Conservation (phyloP, 129 eudicot species). For the Flaveria sonorensis region DNA sequence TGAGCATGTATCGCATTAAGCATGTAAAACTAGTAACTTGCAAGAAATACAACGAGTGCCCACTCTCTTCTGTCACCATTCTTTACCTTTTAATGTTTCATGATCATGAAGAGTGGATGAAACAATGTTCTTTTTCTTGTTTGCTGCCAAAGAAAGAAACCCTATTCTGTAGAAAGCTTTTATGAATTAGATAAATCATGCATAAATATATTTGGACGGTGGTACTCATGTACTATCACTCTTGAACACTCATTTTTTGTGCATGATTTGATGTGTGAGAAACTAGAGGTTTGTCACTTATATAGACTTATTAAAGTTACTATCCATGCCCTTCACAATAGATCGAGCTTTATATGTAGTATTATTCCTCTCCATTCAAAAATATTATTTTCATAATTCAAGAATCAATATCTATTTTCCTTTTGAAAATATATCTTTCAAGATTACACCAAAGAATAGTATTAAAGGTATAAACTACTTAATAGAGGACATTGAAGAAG, state of each 20-base stretch:
- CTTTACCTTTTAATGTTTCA: not conserved
- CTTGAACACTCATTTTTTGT: slow-evolving; percentile 16
- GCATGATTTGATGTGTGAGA: slow-evolving; percentile 42
- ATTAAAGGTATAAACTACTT: not conserved
- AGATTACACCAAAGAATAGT: not conserved
- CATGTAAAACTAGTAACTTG: slow-evolving; percentile 25
- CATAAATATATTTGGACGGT: not conserved
- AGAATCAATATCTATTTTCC: not conserved
- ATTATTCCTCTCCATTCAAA: slow-evolving; percentile 6
- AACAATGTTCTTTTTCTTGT: not conserved
- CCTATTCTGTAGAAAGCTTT: slow-evolving; percentile 1
- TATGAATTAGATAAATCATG: slow-evolving; percentile 9
- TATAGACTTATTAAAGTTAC: slow-evolving; percentile 44
- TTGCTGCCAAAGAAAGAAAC: slow-evolving; percentile 7
- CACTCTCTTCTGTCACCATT: slow-evolving; percentile 44
- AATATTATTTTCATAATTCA: not conserved
- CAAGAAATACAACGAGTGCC: slow-evolving; percentile 39
- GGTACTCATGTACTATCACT: slow-evolving; percentile 25
- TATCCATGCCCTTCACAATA: slow-evolving; percentile 34
- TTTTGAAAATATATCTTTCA: not conserved
- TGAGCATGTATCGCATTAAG: slow-evolving; percentile 72
- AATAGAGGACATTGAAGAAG: no score
- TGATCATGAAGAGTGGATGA: not conserved
- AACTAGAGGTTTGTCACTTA: slow-evolving; percentile 33
- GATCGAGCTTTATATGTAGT: slow-evolving; percentile 34